Evolutionary conservation across 2,329 filamentous ascomycete genomes (phyloP).

Genomic region (Erysiphe neolycopersici): DNA sequence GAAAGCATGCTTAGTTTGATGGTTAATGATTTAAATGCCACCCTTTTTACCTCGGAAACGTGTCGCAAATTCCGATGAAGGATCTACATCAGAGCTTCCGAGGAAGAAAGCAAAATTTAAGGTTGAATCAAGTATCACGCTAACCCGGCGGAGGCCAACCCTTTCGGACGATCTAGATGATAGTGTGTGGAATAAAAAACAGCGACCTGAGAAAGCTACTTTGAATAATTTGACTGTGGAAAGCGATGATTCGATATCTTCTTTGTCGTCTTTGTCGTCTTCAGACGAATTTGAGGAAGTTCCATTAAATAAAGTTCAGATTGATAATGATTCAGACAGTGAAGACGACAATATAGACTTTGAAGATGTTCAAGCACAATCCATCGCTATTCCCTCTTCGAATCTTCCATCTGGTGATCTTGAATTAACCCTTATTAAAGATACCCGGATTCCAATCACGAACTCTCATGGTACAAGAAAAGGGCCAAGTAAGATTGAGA

Average conservation of each 20-base stretch:
- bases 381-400: conserved; percentile 14
- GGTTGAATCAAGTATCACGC: conserved; percentile 6
- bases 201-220: conserved; percentile 13
- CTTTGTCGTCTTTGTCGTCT: conserved; percentile 16
- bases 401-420: conserved; percentile 34
- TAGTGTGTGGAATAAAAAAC: conserved; percentile 13
- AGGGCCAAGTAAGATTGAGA: conserved; percentile 62
- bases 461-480: conserved; percentile 44
- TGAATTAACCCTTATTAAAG: conserved; percentile 40
- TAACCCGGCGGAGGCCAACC: conserved; percentile 24
- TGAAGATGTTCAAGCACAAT: conserved; percentile 26
- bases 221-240: conserved; percentile 19
- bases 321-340: conserved; percentile 15
- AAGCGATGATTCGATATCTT: conserved; percentile 17
- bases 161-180: conserved; percentile 35
- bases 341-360: conserved; percentile 35
- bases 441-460: conserved; percentile 29
- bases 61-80: conserved; percentile 19
- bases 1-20: not conserved
- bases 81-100: conserved; percentile 6
- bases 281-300: conserved; percentile 26
- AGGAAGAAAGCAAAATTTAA: conserved; percentile 10
- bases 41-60: conserved; percentile 42
- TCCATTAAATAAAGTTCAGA: conserved; percentile 14
- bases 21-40: conserved; percentile 25